Base-by-base conservation (phyloP, 805 yeast species). In the Soucietia sequanensis region DNA sequence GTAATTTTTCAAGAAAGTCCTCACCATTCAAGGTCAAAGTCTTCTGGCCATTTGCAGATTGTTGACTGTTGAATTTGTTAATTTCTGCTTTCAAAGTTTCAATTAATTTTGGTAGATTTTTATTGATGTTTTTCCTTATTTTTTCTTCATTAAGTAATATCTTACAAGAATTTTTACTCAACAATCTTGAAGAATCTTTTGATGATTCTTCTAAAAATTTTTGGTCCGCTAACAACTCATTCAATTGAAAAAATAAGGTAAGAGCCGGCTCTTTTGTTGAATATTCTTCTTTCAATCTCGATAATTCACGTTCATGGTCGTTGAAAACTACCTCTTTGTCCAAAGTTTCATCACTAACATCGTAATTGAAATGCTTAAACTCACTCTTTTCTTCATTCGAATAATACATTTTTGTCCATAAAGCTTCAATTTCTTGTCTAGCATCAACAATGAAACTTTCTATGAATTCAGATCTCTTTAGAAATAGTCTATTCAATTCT, bases 61-160 rank as follows among this genome's bases (percentile, higher is more conserved):
- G 56, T 2, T 48, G 42, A 5, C 56, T 47, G 43, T 81, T 80
- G 65, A 76, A 84, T 9, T 61, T 62, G 3, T 47, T 39, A 4
- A 86, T 47, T 32, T 72, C 73, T 1, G 42, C 27, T 40, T 72
- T 74, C 31, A 91, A 58, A 1, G 68, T 74, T 4, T 63, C 58
- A 7, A 86, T 60, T 0, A 84, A 67, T 23, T 68, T 65, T 0
- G 98, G 98, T 45, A 86, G 63, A 45, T 75, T 75, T 50, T 78
- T 78, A n/a, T 75, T 61, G 6, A 90, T 68, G 35, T 75, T 73
- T 46, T 82, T 82, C 36, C 97, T 66, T 25, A 80, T 66, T 50
- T 73, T 81, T 53, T 89, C 96, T 54, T 91, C 99, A 38, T 82
- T 75, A 38, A 84, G 68, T 39, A 91, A 63, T 16, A 90, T 81